These are phyloP conservation scores for Boletus sensibilis DNA, from an alignment of 768 basidiomycete genomes.

Conservation along the genomic window DNA sequence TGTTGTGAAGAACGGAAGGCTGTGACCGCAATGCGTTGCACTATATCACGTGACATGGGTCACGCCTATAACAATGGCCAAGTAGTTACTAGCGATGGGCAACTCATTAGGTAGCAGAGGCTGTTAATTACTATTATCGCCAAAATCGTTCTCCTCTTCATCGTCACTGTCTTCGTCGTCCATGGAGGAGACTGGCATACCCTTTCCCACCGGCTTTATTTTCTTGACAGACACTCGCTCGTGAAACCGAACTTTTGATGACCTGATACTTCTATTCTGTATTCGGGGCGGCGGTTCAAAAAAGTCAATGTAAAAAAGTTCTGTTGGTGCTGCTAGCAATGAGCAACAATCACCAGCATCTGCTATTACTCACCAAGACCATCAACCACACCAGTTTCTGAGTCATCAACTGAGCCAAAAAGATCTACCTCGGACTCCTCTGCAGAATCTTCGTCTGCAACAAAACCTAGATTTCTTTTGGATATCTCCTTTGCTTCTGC, in stretches of 20 bases:
- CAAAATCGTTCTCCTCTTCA: constrained; percentile 38
- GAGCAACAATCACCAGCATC: neutral
- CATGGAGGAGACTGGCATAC: constrained; percentile 49
- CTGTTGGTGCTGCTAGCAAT: constrained; percentile 35
- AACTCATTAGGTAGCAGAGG: neutral
- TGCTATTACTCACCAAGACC: constrained; percentile 37
- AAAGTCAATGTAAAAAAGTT: constrained; percentile 73
- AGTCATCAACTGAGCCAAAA: constrained; percentile 58
- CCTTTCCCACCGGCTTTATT: constrained; percentile 72
- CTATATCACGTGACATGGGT: constrained; percentile 18
- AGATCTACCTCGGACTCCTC: constrained; percentile 63
- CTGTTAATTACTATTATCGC: constrained; percentile 32
- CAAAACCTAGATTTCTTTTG: constrained; percentile 56
- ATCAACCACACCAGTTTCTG: constrained; percentile 40
- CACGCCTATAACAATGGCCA: too few species aligned
- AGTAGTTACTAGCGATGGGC: neutral
- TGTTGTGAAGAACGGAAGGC: constrained; percentile 2
- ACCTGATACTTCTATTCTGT: constrained; percentile 17
- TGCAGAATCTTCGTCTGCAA: constrained; percentile 48
- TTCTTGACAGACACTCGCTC: constrained; percentile 80
- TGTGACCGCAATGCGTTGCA: neutral
- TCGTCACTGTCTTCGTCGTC: constrained; percentile 35
- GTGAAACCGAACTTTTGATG: constrained; percentile 68
- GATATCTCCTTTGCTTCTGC: constrained; percentile 66
- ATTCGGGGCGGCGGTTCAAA: constrained; percentile 59